Base-by-base conservation (phyloP, 352 stramenopile genomes). In the Globisporangium emineosum region DNA sequence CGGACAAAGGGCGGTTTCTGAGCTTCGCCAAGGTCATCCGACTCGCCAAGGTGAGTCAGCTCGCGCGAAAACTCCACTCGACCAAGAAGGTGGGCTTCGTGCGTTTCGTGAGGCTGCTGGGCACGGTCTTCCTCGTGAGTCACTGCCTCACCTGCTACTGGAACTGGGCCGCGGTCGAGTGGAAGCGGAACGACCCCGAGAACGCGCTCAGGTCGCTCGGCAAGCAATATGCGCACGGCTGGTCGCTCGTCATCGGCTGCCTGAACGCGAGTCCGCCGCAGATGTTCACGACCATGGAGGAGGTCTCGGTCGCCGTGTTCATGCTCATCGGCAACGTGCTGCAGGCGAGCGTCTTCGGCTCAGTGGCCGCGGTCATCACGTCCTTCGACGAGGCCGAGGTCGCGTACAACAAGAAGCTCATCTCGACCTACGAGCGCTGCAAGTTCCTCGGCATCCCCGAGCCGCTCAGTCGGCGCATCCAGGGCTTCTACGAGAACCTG, bases 241-340 rank as follows among this genome's bases (percentile, higher is more conserved):
- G 81, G 81, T 74, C 77, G 12, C 52, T 90, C 13, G 49, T 89
- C 2, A 75, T 89, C 32, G 81, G 81, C 15, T 88, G 75, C 21
- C 55, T 90, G 21, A 90, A 90, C 63, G 76, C 79, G 17, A 89
- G 79, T 53, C 81, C 81, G 9, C 81, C 81, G 4, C 9, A 51
- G 15, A 88, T 88, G 78, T 86, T 72, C 69, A 77, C 75, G 7
- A 62, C 71, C 0, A 56, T 68, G 2, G 78, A 91, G 45, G 62
- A 88, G 51, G 64, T 89, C 45, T 85, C 79, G 0, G 79, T 90
- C 10, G 79, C 78, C 4, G 67, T 75, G n/a, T 87, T 90, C 68
- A 90, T 90, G 81, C 68, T 90, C 5, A 77, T 86, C 23, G 79
- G 82, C 2, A 91, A 91, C 50, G 64, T 88, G 30, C 57, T 89